These are phyloP conservation scores for Plasmopara halstedii DNA, from an alignment of 352 stramenopile genomes.

Conservation along the genomic window DNA sequence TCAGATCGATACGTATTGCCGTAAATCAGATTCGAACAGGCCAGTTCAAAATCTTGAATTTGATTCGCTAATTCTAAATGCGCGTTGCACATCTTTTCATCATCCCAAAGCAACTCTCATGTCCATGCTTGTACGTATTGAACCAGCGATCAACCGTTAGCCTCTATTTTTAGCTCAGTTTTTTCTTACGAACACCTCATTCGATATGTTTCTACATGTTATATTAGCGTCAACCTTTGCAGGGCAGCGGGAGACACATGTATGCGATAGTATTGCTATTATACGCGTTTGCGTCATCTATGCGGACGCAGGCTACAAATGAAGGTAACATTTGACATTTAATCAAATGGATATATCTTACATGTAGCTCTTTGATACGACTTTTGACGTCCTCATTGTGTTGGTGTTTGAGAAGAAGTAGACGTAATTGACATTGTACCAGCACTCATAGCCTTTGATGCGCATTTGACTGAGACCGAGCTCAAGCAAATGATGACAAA, in stretches of 20 bases:
- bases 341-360: background rate
- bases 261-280: slow-evolving; percentile 18
- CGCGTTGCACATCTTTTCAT: no score
- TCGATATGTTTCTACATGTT: no score
- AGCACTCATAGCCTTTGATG: slow-evolving; percentile 9
- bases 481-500: slow-evolving; percentile 15
- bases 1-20: no score
- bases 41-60: no score
- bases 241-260: slow-evolving; percentile 11
- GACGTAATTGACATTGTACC: slow-evolving; percentile 11
- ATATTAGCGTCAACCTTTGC: slow-evolving; percentile 22
- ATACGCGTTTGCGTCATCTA: slow-evolving; percentile 13
- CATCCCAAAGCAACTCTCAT: no score
- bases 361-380: background rate
- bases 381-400: slow-evolving; percentile 3
- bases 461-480: slow-evolving; percentile 15
- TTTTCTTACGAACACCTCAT: no score
- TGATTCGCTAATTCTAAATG: no score
- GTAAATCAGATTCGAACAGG: no score
- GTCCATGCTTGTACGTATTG: no score
- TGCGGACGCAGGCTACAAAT: background rate
- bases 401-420: slow-evolving; percentile 10
- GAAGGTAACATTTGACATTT: slow-evolving; percentile 7
- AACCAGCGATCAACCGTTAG: no score
- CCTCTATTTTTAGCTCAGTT: no score